Conservation (phyloP, 2,329 filamentous ascomycete genomes). For the Monascus ruber region DNA sequence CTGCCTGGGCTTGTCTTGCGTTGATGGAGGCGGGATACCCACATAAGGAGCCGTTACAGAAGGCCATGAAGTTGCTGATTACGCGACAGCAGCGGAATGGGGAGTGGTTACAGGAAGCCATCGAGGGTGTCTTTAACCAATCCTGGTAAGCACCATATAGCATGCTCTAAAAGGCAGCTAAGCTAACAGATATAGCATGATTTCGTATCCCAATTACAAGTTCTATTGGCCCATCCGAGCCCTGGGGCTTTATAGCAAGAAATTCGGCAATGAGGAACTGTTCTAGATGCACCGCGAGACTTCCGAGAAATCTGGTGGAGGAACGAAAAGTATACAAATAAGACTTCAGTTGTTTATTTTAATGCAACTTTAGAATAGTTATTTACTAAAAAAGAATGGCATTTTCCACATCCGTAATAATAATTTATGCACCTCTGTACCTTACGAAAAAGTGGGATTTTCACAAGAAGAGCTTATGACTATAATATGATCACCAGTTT, state of each 20-base stretch:
- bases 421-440: too few relatives aligned
- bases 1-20: conserved; percentile 76
- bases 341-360: too few relatives aligned
- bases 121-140: conserved; percentile 98
- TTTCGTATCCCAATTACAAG: conserved; percentile 98
- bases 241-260: conserved; percentile 72
- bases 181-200: conserved; percentile 54
- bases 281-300: conserved; percentile 9
- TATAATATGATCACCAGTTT: too few relatives aligned
- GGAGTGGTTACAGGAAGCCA: conserved; percentile 89
- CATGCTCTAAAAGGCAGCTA: conserved; percentile 2
- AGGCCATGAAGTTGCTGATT: conserved; percentile 72
- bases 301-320: too few relatives aligned
- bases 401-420: too few relatives aligned
- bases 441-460: too few relatives aligned
- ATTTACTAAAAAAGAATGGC: too few relatives aligned
- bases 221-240: conserved; percentile 92
- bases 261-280: conserved; percentile 56
- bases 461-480: too few relatives aligned
- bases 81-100: conserved; percentile 73
- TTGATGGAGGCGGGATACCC: conserved; percentile 76
- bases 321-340: too few relatives aligned
- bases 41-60: conserved; percentile 58
- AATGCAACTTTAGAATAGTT: too few relatives aligned
- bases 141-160: conserved; percentile 56